phyloP scores from a whole-genome alignment of 129 eudicot species.

The Arctium lappa region DNA sequence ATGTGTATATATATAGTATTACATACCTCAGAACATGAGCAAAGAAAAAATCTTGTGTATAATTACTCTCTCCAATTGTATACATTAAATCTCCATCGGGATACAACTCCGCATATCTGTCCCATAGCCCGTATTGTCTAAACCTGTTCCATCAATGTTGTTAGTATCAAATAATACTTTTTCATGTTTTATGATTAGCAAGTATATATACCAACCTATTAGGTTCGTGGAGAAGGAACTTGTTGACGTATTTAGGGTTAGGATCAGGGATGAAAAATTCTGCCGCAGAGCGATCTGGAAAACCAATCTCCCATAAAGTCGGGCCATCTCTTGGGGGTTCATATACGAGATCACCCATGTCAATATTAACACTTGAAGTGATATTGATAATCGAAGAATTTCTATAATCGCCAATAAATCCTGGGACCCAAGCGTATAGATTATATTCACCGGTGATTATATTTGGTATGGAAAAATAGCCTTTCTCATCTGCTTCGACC shows the following conservation, averaged over 20 bases:
- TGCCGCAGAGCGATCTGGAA: constrained; percentile 82
- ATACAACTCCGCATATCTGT: constrained; percentile 39
- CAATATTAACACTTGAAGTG: constrained; percentile 36
- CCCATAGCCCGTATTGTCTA: constrained; percentile 50
- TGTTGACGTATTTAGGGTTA: constrained; percentile 51
- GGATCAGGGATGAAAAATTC: constrained; percentile 84
- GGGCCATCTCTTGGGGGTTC: constrained; percentile 85
- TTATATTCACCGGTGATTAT: constrained; percentile 59
- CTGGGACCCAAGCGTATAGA: constrained; percentile 81
- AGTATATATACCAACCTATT: constrained; percentile 41
- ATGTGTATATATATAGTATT: too few relatives aligned
- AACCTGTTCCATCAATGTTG: background rate
- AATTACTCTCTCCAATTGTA: constrained; percentile 31
- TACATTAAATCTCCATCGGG: constrained; percentile 35
- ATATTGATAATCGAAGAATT: constrained; percentile 31
- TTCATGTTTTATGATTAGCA: background rate
- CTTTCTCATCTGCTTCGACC: constrained; percentile 57
- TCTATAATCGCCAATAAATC: constrained; percentile 70
- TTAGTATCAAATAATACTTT: background rate
- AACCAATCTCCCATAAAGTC: constrained; percentile 88
- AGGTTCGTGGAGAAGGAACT: constrained; percentile 39
- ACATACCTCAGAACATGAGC: constrained; percentile 42
- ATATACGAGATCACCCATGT: constrained; percentile 55
- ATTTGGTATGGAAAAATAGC: constrained; percentile 52
- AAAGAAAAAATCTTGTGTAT: constrained; percentile 36